Conservation (phyloP, 2,329 filamentous ascomycete species). For the Aureobasidium sp. region DNA sequence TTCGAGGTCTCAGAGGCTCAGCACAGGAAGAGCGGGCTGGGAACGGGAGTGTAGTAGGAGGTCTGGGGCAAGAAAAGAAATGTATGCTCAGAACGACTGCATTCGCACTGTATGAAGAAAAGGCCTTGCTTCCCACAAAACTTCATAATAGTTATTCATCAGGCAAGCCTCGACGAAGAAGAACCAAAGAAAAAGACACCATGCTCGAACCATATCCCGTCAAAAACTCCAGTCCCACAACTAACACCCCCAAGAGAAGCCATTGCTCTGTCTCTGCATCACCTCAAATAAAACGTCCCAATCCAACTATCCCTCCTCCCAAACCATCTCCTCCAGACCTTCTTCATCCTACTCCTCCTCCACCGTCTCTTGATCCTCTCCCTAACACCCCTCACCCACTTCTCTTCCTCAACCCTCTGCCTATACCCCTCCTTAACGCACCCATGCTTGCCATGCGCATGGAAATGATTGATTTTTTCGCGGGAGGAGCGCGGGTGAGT, state of each 20-base stretch:
- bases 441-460: neutral
- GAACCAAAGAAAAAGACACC: neutral
- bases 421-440: neutral
- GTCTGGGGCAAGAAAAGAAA: too few relatives aligned
- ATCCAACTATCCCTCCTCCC: constrained; percentile 15
- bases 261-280: neutral
- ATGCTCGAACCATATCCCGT: neutral
- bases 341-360: neutral
- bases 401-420: neutral
- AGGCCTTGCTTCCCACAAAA: neutral
- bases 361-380: neutral
- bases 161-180: neutral
- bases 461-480: neutral
- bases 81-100: too few relatives aligned
- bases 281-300: constrained; percentile 4
- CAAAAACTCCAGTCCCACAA: neutral
- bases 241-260: neutral
- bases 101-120: too few relatives aligned
- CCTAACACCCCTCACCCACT: neutral
- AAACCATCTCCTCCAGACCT: neutral
- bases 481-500: neutral
- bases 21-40: too few relatives aligned
- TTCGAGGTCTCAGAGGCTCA: too few relatives aligned
- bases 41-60: too few relatives aligned
- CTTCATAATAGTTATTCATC: neutral